Conservation (phyloP, 208 protist species). For the Acanthamoeba sp. region DNA sequence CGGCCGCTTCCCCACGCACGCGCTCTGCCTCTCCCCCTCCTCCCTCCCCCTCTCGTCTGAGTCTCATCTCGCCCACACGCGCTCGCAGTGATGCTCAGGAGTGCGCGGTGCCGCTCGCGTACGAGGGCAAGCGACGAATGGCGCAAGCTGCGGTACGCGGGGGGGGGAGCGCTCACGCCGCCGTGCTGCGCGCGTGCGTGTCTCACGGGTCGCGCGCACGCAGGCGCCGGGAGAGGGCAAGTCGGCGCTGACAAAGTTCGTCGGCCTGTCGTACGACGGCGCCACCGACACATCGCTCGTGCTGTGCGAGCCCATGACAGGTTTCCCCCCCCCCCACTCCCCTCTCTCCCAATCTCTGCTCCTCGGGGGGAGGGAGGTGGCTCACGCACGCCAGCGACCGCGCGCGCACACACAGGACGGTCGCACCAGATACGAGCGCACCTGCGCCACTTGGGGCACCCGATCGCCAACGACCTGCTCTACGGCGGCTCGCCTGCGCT, state of each 20-base stretch:
- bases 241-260: slow-evolving; percentile 72
- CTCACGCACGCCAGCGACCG: not conserved
- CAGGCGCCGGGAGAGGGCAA: slow-evolving; percentile 18
- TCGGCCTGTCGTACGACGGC: slow-evolving; percentile 66
- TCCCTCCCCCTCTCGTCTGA: not conserved
- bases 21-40: not conserved
- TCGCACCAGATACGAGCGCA: slow-evolving; percentile 89
- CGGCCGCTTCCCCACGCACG: slow-evolving; percentile 77
- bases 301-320: slow-evolving; percentile 75
- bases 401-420: slow-evolving; percentile 78
- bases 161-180: too few relatives aligned
- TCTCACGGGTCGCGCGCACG: not conserved
- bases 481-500: slow-evolving; percentile 76
- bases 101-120: not conserved
- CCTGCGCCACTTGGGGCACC: slow-evolving; percentile 83
- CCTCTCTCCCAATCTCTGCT: too few relatives aligned
- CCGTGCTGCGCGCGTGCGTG: not conserved
- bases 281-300: slow-evolving; percentile 79
- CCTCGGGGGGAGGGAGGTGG: too few relatives aligned
- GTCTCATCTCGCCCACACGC: not conserved
- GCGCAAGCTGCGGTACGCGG: slow-evolving; percentile 6
- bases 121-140: not conserved
- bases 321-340: not conserved
- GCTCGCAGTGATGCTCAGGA: not conserved
- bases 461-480: slow-evolving; percentile 87